Base-by-base conservation (phyloP, 176 grass and related monocot genomes). In the Elaeis guineensis region DNA sequence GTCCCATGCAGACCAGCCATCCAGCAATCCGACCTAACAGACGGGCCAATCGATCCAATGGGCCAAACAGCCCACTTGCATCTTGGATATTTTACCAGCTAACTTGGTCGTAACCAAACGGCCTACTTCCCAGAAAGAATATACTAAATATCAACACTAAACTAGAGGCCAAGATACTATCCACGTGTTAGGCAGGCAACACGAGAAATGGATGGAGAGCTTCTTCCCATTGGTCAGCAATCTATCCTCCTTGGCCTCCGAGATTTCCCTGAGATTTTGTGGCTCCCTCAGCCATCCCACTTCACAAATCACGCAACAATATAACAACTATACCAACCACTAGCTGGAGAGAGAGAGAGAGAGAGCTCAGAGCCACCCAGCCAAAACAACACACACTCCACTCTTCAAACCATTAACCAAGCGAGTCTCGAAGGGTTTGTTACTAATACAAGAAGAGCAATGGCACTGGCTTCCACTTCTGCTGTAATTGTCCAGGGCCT, bases 401-500 rank as follows among this genome's bases (percentile, higher is more conserved):
- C 2, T 14, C 35, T 44, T 44, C 9, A 44, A 44, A 9, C 35
- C 12, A 44, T 23, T 23, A 23, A 9, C 9, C 9, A 44, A 44
- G 11, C 35, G 11, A 3, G 2, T 12, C 35, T 44, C 9, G 2
- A 12, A 44, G 35, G 8, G 6, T 9, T 35, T 14, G 35, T 11
- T 44, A 44, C 35, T 12, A 12, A 14, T 44, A 44, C 35, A 12
- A 44, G 9, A 12, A 44, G 11, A 62, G 30, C 25, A 51, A 85
- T 96, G 86, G 91, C 80, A 29, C 72, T 90, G 80, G 86, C 80
- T 56, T 87, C 86, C 67, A 87, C 86, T 80, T 90, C 86, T 39
- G 86, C 90, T 26, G 78, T 83, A n/a, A 86, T 86, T 17, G 75
- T 81, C 79, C 85, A 56, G 65, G 80, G 75, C 59, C 73, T 77